These are phyloP conservation scores for Asterophora parasitica DNA, from an alignment of 768 basidiomycete species.

Conservation along the genomic window DNA sequence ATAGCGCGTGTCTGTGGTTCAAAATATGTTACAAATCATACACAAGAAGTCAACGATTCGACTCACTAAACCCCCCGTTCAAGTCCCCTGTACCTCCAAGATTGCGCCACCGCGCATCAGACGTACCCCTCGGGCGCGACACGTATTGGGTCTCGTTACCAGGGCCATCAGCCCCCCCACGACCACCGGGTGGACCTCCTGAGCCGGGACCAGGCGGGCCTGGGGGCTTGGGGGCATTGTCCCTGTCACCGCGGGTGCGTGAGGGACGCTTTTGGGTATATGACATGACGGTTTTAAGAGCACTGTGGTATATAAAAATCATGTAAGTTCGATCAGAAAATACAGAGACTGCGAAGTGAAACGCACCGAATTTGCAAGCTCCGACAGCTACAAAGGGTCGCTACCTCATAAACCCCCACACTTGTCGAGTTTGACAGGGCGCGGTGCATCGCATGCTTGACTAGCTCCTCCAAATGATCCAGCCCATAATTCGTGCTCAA, in stretches of 20 bases:
- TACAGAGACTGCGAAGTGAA: constrained; percentile 12
- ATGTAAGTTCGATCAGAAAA: constrained; percentile 13
- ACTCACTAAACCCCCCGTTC: constrained; percentile 25
- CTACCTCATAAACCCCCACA: constrained; percentile 92
- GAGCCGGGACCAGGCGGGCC: constrained; percentile 32
- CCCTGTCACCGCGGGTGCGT: constrained; percentile 46
- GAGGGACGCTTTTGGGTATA: constrained; percentile 76
- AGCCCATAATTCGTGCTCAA: constrained; percentile 82
- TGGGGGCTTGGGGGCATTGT: constrained; percentile 27
- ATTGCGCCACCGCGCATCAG: constrained; percentile 56
- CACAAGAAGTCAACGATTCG: not conserved
- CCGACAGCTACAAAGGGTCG: constrained; percentile 84
- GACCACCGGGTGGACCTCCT: constrained; percentile 25
- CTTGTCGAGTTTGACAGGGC: constrained; percentile 79
- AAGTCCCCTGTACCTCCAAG: constrained; percentile 17
- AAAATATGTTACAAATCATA: not conserved
- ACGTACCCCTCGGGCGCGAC: constrained; percentile 66
- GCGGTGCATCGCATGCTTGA: constrained; percentile 94
- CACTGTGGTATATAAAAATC: constrained; percentile 34
- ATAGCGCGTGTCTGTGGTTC: not conserved
- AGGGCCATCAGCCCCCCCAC: constrained; percentile 18
- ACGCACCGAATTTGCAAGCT: constrained; percentile 81
- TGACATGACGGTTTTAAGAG: constrained; percentile 81
- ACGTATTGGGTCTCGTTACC: constrained; percentile 28
- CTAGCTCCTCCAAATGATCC: constrained; percentile 66